phyloP scores from a whole-genome alignment of 495 filamentous ascomycete genomes.

The Penicillium steckii region DNA sequence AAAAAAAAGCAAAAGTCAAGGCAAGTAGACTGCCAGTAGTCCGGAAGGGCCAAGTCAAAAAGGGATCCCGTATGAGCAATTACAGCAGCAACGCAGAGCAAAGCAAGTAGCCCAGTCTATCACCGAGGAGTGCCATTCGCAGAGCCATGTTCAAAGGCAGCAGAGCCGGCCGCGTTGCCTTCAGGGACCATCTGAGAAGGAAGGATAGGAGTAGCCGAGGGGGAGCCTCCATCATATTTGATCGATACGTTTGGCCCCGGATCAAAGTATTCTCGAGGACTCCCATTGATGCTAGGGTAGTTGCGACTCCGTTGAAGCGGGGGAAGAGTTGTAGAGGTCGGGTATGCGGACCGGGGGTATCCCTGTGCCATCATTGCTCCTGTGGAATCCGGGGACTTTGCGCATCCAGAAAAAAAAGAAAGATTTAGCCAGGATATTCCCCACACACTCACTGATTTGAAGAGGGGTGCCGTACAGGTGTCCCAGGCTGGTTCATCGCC shows the following conservation, averaged over 20 bases:
- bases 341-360: conserved; percentile 37
- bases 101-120: too few species aligned
- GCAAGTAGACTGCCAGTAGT: conserved; percentile 5
- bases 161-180: conserved; percentile 25
- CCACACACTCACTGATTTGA: conserved; percentile 22
- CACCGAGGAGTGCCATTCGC: conserved; percentile 37
- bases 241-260: too few species aligned
- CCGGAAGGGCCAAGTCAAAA: conserved; percentile 4
- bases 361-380: conserved; percentile 43
- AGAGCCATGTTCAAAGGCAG: conserved; percentile 33
- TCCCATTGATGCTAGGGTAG: conserved; percentile 32
- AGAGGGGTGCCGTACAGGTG: conserved; percentile 43
- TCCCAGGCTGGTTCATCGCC: conserved; percentile 42
- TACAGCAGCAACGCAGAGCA: conserved; percentile 14
- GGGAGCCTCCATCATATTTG: conserved; percentile 20
- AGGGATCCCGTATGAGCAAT: background rate
- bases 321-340: conserved; percentile 37
- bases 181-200: conserved; percentile 41
- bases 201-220: conserved; percentile 38
- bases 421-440: conserved; percentile 31
- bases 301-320: conserved; percentile 40
- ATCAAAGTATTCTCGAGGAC: conserved; percentile 35
- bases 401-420: conserved; percentile 17
- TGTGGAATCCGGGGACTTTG: conserved; percentile 42
- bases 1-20: conserved; percentile 12